These are phyloP conservation scores for Oenanthe sinensis DNA, from an alignment of 129 eudicot species.

Conservation along the genomic window DNA sequence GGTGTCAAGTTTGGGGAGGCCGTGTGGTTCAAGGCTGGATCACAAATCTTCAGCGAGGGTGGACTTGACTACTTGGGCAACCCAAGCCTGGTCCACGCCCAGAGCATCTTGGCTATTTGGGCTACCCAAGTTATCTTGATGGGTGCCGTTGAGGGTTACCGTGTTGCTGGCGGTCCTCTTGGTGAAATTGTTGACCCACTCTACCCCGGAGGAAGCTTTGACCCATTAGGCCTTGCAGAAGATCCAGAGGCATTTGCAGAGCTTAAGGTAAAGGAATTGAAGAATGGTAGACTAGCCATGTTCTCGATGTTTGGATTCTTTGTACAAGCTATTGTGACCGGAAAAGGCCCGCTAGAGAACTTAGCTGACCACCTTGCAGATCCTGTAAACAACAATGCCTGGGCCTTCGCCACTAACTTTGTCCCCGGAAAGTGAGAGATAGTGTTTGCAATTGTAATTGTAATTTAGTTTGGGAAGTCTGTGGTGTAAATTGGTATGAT, in stretches of 20 bases:
- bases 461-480: neutral
- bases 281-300: conserved; percentile 1
- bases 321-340: neutral
- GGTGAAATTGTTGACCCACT: too few relatives aligned
- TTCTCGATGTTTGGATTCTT: neutral
- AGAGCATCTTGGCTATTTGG: too few relatives aligned
- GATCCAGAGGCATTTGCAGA: neutral
- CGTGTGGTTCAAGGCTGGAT: too few relatives aligned
- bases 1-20: too few relatives aligned
- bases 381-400: neutral
- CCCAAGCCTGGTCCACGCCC: too few relatives aligned
- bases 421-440: neutral
- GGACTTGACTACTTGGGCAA: too few relatives aligned
- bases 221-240: neutral
- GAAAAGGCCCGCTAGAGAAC: neutral
- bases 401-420: neutral
- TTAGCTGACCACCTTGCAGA: conserved; percentile 3
- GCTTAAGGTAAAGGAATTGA: neutral
- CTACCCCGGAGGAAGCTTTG: too few relatives aligned
- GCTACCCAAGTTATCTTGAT: too few relatives aligned
- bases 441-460: neutral
- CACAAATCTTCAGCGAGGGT: too few relatives aligned
- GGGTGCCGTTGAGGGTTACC: too few relatives aligned
- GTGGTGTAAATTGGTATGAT: neutral
- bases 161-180: too few relatives aligned